A percentile compares a stretch with the other conserved stretches of the same genome.
phyloP scores from a whole-genome alignment of 1,284 basidiomycete species.

The Pseudozyma tsukubaensis region DNA sequence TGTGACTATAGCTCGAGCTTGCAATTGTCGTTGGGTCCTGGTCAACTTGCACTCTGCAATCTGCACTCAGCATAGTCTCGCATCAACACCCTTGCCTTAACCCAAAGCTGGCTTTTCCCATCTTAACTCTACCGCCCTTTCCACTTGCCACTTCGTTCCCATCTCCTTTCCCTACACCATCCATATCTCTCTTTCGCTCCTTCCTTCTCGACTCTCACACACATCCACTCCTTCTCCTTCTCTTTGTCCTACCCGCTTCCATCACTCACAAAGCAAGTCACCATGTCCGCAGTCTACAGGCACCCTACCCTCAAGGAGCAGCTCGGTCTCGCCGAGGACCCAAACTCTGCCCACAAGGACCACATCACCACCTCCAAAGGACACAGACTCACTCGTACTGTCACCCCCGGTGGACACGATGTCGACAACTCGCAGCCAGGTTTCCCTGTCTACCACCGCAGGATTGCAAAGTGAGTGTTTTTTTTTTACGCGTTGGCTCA shows the following conservation, averaged over 20 bases:
- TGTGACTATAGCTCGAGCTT: too few relatives aligned
- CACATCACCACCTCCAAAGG: constrained; percentile 37
- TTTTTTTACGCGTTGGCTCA: too few relatives aligned
- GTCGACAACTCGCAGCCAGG: constrained; percentile 46
- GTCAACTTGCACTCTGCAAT: too few relatives aligned
- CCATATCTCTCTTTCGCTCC: background rate
- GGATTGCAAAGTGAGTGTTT: constrained; percentile 48
- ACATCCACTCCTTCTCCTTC: constrained; percentile 1
- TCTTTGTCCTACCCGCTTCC: background rate
- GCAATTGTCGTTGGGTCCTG: too few relatives aligned
- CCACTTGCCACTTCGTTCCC: background rate
- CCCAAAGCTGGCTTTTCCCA: background rate
- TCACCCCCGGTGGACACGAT: constrained; percentile 44
- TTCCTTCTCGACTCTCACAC: constrained; percentile 7
- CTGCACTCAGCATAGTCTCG: background rate
- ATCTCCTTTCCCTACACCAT: background rate
- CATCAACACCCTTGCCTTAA: background rate
- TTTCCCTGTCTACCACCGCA: constrained; percentile 55
- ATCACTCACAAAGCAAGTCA: background rate
- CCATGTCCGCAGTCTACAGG: constrained; percentile 42
- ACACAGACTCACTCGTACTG: constrained; percentile 35
- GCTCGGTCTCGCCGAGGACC: constrained; percentile 45
- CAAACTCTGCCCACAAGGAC: constrained; percentile 31
- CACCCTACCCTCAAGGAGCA: constrained; percentile 51
- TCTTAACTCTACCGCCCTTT: background rate